Conservation (phyloP, 1,139 yeast species). For the Tardiomyces digboiensis region DNA sequence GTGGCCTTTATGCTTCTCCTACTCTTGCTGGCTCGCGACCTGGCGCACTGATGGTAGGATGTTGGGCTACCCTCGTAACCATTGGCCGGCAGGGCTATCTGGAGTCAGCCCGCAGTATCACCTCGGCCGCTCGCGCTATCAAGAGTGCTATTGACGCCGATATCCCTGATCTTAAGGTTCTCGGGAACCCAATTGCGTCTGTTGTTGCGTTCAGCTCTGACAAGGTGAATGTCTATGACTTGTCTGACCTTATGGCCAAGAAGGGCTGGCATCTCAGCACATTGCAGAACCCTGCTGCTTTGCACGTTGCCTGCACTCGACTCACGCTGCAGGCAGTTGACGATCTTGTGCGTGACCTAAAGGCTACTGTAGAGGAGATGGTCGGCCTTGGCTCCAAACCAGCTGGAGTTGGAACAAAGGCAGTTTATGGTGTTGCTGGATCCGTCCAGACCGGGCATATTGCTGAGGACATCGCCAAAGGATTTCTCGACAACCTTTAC, state of each 20-base stretch:
- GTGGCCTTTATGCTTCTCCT: slow-evolving; percentile 95
- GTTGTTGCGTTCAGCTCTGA: slow-evolving; percentile 69
- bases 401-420: slow-evolving; percentile 50
- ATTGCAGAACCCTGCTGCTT: slow-evolving; percentile 81
- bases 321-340: slow-evolving; percentile 57
- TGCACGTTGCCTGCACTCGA: slow-evolving; percentile 81
- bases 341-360: slow-evolving; percentile 50
- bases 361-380: slow-evolving; percentile 37
- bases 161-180: slow-evolving; percentile 36
- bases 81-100: slow-evolving; percentile 77
- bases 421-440: slow-evolving; percentile 92
- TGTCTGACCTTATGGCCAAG: slow-evolving; percentile 57
- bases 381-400: slow-evolving; percentile 23
- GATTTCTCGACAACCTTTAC: slow-evolving; percentile 72
- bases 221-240: slow-evolving; percentile 54
- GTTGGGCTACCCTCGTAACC: slow-evolving; percentile 87
- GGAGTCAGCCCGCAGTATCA: slow-evolving; percentile 56
- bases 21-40: slow-evolving; percentile 96
- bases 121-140: slow-evolving; percentile 51
- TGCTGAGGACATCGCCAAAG: slow-evolving; percentile 71
- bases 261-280: slow-evolving; percentile 90
- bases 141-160: slow-evolving; percentile 40
- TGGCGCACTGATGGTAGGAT: slow-evolving; percentile 93
- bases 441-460: slow-evolving; percentile 75
- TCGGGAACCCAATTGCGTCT: slow-evolving; percentile 81